These are phyloP conservation scores for Mesembryanthemum crystallinum DNA, from an alignment of 148 eudicot genomes.

Conservation along the genomic window DNA sequence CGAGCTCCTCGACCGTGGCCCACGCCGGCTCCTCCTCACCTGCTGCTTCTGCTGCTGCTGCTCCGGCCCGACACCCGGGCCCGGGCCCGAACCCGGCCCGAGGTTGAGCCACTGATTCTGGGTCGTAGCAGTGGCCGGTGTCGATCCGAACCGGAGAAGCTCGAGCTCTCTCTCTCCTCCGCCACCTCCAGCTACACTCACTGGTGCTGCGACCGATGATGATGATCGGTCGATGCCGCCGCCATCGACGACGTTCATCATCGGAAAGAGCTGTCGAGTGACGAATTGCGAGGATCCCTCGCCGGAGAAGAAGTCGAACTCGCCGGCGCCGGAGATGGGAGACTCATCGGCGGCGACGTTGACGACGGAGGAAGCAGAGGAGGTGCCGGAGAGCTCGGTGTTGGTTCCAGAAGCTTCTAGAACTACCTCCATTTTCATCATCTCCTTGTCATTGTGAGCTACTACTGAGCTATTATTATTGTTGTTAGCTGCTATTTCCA, in stretches of 20 bases:
- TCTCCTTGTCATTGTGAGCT: constrained; percentile 1
- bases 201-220: no score
- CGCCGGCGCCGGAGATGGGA: constrained; percentile 28
- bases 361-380: constrained; percentile 48
- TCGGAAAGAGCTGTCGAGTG: constrained; percentile 56
- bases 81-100: constrained; percentile 32
- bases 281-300: constrained; percentile 24
- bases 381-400: constrained; percentile 45
- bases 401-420: constrained; percentile 23
- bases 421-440: neutral
- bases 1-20: constrained; percentile 88
- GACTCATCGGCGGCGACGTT: constrained; percentile 45
- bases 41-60: constrained; percentile 32
- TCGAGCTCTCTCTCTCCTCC: constrained; percentile 12
- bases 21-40: constrained; percentile 74
- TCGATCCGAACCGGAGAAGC: constrained; percentile 27
- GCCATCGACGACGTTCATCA: neutral
- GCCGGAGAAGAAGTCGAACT: constrained; percentile 22
- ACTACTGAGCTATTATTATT: constrained; percentile 7
- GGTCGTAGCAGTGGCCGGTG: neutral
- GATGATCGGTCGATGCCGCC: no score
- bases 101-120: constrained; percentile 55
- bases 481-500: constrained; percentile 9
- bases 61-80: constrained; percentile 21
- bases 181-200: neutral